These are phyloP conservation scores for Emericellopsis atlantica DNA, from an alignment of 2,329 filamentous ascomycete genomes.

Conservation along the genomic window DNA sequence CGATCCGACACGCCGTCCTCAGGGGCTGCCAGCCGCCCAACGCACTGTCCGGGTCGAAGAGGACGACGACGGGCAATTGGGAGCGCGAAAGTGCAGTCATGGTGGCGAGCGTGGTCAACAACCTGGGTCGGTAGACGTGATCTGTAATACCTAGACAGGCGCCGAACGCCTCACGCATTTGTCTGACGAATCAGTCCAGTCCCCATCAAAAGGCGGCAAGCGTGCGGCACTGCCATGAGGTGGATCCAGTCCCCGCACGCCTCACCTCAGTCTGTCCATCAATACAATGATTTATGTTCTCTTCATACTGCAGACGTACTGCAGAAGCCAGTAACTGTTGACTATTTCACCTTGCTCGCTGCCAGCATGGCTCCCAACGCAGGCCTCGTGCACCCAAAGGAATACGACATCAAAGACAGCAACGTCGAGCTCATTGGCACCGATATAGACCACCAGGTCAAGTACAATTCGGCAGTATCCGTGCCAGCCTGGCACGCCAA, in stretches of 20 bases:
- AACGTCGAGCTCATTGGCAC: constrained; percentile 55
- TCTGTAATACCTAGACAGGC: not conserved
- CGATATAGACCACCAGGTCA: constrained; percentile 54
- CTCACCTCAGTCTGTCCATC: no score
- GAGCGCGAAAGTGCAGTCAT: constrained; percentile 91
- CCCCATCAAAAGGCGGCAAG: no score
- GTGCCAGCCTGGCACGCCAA: constrained; percentile 58
- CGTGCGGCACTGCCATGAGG: no score
- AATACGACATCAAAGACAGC: constrained; percentile 56
- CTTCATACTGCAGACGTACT: no score
- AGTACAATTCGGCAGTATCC: constrained; percentile 50
- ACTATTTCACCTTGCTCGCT: not conserved
- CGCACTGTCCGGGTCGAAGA: constrained; percentile 29
- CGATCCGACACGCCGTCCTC: constrained; percentile 72
- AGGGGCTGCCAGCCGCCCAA: constrained; percentile 60
- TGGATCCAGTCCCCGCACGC: no score
- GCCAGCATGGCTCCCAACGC: constrained; percentile 43
- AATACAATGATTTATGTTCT: no score
- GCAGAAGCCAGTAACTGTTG: no score
- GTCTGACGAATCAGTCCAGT: no score
- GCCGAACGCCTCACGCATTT: no score
- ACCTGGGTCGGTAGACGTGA: constrained; percentile 22
- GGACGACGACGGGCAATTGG: constrained; percentile 46
- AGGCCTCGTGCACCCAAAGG: constrained; percentile 47
- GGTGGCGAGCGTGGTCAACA: constrained; percentile 68